These are phyloP conservation scores for Penicillium manginii DNA, from an alignment of 495 filamentous ascomycete species.

Conservation along the genomic window DNA sequence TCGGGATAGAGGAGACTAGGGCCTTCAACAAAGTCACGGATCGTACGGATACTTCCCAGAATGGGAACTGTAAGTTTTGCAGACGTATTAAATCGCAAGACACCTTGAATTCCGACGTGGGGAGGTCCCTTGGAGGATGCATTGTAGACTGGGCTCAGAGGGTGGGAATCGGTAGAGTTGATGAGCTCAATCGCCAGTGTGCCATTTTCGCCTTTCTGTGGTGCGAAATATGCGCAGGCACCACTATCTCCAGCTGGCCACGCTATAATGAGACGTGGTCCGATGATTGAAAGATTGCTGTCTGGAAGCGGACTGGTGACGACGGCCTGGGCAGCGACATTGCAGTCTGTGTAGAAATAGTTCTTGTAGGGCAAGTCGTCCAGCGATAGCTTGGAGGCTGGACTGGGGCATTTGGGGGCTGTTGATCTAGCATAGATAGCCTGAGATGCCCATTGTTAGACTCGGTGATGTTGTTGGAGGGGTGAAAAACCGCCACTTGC, in stretches of 20 bases:
- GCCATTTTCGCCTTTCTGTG: constrained; percentile 57
- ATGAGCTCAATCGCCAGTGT: constrained; percentile 54
- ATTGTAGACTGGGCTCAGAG: constrained; percentile 42
- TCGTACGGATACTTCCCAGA: constrained; percentile 62
- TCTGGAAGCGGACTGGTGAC: constrained; percentile 58
- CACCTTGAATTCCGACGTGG: constrained; percentile 55
- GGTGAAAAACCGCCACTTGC: constrained; percentile 18
- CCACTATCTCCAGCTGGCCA: constrained; percentile 71
- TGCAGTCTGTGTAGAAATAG: constrained; percentile 67
- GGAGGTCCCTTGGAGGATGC: constrained; percentile 26
- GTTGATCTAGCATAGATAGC: constrained; percentile 1
- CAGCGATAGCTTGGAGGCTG: constrained; percentile 26
- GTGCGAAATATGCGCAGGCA: constrained; percentile 55
- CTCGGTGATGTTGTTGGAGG: background rate
- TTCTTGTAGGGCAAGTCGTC: constrained; percentile 59
- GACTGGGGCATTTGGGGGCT: constrained; percentile 13
- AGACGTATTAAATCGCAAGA: constrained; percentile 59
- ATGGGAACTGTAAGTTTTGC: constrained; percentile 57
- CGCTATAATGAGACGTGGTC: constrained; percentile 60
- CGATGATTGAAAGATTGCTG: constrained; percentile 57
- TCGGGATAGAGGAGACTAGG: constrained; percentile 51
- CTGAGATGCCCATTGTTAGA: background rate
- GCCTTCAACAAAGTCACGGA: constrained; percentile 65
- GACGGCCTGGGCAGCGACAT: constrained; percentile 58
- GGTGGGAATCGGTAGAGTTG: constrained; percentile 42